A percentile compares a stretch with the other conserved stretches of the same genome.
These are phyloP conservation scores for Diplocarpon rosae DNA, from an alignment of 2,329 filamentous ascomycete genomes.

Conservation along the genomic window DNA sequence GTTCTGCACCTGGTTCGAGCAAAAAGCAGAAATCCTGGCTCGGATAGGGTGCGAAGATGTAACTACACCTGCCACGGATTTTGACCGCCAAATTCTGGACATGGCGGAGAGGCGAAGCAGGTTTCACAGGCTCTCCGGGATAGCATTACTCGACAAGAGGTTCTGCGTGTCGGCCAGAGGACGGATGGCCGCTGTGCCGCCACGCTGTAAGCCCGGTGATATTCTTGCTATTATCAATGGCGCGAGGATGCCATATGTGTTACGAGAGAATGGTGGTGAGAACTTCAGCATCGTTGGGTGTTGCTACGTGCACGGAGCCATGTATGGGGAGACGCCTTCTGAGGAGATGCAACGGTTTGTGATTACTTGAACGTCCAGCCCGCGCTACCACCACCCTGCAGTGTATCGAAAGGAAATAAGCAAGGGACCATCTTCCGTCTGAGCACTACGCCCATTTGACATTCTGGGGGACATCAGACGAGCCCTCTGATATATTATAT, in stretches of 20 bases:
- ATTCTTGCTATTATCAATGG: conserved; percentile 1
- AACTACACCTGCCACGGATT: not conserved
- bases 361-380: not conserved
- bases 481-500: too few relatives aligned
- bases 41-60: not conserved
- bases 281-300: not conserved
- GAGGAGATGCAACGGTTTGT: not conserved
- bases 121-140: not conserved
- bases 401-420: too few relatives aligned
- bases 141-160: not conserved
- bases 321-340: not conserved
- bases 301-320: not conserved
- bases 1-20: not conserved
- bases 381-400: too few relatives aligned
- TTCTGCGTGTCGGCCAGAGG: not conserved
- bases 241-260: not conserved
- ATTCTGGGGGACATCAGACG: too few relatives aligned
- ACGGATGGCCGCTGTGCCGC: conserved; percentile 1
- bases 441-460: too few relatives aligned
- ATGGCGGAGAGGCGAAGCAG: not conserved
- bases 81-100: not conserved
- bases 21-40: not conserved
- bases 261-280: not conserved
- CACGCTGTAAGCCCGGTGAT: not conserved
- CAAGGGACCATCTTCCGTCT: too few relatives aligned